phyloP scores from a whole-genome alignment of 805 yeast genomes.

The Cyberlindnera maclurae region DNA sequence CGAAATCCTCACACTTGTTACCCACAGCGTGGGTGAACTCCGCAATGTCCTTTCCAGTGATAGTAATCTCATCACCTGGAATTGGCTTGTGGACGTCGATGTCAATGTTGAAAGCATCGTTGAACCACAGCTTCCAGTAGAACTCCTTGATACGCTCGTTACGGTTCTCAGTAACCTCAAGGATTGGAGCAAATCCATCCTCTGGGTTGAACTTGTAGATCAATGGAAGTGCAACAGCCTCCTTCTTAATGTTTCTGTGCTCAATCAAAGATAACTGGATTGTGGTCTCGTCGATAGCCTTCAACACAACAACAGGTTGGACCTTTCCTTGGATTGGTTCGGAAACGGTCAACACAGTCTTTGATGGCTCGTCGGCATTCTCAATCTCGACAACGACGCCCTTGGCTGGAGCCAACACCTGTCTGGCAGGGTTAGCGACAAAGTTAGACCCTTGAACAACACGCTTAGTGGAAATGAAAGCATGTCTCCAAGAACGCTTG shows the following conservation, averaged over 20 bases:
- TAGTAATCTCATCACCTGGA: constrained; percentile 58
- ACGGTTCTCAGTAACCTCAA: constrained; percentile 85
- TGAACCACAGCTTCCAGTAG: constrained; percentile 97
- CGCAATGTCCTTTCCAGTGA: constrained; percentile 71
- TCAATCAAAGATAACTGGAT: constrained; percentile 77
- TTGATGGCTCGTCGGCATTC: constrained; percentile 40
- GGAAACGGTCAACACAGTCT: constrained; percentile 54
- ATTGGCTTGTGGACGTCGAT: constrained; percentile 68
- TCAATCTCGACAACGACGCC: constrained; percentile 57
- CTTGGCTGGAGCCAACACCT: constrained; percentile 70
- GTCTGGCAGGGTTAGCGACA: constrained; percentile 70
- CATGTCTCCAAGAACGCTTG: constrained; percentile 81
- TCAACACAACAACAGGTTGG: constrained; percentile 60
- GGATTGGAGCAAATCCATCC: constrained; percentile 93
- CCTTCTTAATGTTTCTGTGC: constrained; percentile 74
- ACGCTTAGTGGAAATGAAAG: constrained; percentile 71
- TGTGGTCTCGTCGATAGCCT: constrained; percentile 38
- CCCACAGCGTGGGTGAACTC: constrained; percentile 97
- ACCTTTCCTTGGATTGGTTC: constrained; percentile 70
- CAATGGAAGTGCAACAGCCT: constrained; percentile 70
- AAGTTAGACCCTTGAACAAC: constrained; percentile 82
- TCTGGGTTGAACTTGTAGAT: constrained; percentile 72
- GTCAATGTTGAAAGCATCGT: constrained; percentile 53
- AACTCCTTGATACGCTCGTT: constrained; percentile 89
- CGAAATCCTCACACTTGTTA: constrained; percentile 94